A percentile compares a stretch with the other conserved stretches of the same genome.
These are phyloP conservation scores for Odonthalia washingtoniensis DNA, from an alignment of 31 red algal genomes.

Conservation along the genomic window DNA sequence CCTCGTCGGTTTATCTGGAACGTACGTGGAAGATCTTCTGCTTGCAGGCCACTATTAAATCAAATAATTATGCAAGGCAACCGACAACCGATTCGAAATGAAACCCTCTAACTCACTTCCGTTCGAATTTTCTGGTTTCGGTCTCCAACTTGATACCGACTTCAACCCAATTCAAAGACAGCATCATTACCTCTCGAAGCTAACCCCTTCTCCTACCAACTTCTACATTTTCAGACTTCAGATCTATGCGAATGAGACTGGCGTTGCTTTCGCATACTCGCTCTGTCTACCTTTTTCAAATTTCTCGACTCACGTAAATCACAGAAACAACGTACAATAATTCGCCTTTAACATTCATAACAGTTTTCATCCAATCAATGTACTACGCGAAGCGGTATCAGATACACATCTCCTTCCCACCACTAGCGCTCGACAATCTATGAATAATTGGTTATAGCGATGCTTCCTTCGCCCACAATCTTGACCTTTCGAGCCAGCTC, in stretches of 20 bases:
- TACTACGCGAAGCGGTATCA: background rate
- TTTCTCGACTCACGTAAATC: constrained; percentile 3
- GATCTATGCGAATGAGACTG: constrained; percentile 46
- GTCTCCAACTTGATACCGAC: too few species aligned
- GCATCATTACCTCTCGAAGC: constrained; percentile 32
- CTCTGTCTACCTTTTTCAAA: background rate
- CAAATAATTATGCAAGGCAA: too few species aligned
- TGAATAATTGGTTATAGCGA: constrained; percentile 15
- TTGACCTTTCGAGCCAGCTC: constrained; percentile 23
- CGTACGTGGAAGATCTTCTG: too few species aligned
- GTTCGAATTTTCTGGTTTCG: too few species aligned
- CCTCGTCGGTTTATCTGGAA: too few species aligned
- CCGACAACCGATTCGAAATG: too few species aligned
- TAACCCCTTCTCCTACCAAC: background rate
- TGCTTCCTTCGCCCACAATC: constrained; percentile 36
- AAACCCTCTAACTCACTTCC: too few species aligned
- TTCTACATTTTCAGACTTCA: background rate
- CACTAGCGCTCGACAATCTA: background rate
- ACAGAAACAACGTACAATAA: constrained; percentile 19
- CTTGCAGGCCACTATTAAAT: too few species aligned
- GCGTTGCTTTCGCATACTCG: constrained; percentile 13
- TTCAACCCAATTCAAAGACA: too few species aligned
- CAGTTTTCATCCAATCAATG: background rate
- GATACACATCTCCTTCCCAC: background rate
- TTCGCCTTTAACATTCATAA: background rate